These are phyloP conservation scores for Nepenthes alata DNA, from an alignment of 179 eudicot genomes.

Conservation along the genomic window DNA sequence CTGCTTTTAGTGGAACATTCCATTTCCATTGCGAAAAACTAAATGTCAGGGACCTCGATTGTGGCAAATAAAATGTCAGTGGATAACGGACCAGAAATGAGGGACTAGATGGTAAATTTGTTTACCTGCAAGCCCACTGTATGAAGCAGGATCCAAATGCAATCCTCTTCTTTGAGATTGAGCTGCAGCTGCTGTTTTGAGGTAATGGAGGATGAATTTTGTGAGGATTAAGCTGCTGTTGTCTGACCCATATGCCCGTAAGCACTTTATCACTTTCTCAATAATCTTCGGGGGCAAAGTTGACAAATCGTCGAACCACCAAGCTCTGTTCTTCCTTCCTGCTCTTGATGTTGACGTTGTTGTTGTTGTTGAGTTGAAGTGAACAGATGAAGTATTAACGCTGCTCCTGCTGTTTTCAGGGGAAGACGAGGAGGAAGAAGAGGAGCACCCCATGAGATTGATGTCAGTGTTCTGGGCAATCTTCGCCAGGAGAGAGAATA, in stretches of 20 bases:
- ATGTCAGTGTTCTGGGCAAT: constrained; percentile 57
- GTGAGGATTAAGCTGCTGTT: constrained; percentile 55
- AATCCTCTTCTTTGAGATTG: background rate
- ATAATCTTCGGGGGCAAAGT: constrained; percentile 44
- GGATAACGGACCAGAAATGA: no score
- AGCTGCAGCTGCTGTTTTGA: constrained; percentile 24
- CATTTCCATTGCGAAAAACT: no score
- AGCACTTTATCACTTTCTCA: constrained; percentile 33
- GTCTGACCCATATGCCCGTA: constrained; percentile 52
- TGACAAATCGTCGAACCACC: constrained; percentile 81
- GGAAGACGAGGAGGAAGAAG: constrained; percentile 34
- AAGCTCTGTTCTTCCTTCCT: constrained; percentile 13
- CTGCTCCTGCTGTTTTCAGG: background rate
- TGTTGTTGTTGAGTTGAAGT: no score
- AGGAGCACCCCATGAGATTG: constrained; percentile 18
- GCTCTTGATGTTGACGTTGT: no score
- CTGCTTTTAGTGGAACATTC: no score
- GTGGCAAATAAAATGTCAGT: no score
- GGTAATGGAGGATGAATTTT: constrained; percentile 63
- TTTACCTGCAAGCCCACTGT: constrained; percentile 25
- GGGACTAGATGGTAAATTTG: background rate
- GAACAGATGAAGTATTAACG: background rate
- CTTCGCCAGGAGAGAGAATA: constrained; percentile 40
- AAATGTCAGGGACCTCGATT: no score
- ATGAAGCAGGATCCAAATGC: constrained; percentile 17